phyloP scores from a whole-genome alignment of 148 eudicot species.

The Amaranthus hypochondriacus region DNA sequence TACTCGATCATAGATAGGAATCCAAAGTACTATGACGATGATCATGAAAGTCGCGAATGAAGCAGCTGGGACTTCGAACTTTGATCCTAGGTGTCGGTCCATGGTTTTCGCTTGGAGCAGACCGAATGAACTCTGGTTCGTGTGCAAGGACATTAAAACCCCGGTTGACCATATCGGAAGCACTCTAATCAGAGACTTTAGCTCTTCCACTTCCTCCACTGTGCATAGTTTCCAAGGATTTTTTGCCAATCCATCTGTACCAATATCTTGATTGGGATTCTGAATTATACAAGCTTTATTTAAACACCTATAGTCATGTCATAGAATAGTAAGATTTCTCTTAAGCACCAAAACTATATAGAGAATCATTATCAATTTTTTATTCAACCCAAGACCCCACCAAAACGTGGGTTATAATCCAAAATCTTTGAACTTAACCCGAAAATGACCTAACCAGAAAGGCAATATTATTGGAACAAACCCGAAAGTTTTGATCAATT shows the following conservation, averaged over 20 bases:
- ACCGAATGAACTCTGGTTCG: conserved; percentile 48
- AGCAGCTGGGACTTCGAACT: conserved; percentile 70
- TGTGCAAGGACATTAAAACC: conserved; percentile 55
- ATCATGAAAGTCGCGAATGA: conserved; percentile 60
- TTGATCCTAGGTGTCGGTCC: conserved; percentile 60
- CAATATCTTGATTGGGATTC: conserved; percentile 42
- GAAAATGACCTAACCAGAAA: no score
- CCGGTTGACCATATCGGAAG: conserved; percentile 72
- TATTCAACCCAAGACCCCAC: not conserved
- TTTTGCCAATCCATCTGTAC: conserved; percentile 36
- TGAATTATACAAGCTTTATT: conserved; percentile 69
- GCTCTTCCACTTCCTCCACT: conserved; percentile 68
- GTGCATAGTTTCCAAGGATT: conserved; percentile 60
- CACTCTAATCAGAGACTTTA: conserved; percentile 61
- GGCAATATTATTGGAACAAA: no score
- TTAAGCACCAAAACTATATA: no score
- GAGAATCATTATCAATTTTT: no score
- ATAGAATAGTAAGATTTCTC: not conserved
- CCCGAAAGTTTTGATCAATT: no score
- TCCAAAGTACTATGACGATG: conserved; percentile 53
- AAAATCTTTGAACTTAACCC: no score
- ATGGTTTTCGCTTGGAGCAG: conserved; percentile 58
- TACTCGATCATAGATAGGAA: conserved; percentile 57
- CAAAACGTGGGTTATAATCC: not conserved
- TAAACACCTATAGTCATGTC: conserved; percentile 41